Percentiles rank a stretch among this genome's conserved stretches.
Conservation (phyloP, 176 grass and related monocot species). For the Juncus inflexus region DNA sequence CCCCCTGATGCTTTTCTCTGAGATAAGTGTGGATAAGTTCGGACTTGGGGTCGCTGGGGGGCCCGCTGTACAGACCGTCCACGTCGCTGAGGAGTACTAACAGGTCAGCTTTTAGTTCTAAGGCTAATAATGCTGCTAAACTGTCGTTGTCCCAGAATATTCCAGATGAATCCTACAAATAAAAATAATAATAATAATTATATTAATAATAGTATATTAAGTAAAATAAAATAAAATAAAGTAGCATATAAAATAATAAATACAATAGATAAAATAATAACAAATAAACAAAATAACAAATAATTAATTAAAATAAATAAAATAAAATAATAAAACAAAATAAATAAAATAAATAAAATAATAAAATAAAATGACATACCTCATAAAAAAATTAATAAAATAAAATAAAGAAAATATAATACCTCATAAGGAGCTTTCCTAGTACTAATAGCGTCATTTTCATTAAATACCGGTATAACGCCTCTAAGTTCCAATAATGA, state of each 20-base stretch:
- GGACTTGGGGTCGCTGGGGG: slow-evolving; percentile 73
- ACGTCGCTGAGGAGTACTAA: slow-evolving; percentile 94
- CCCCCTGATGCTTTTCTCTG: slow-evolving; percentile 76
- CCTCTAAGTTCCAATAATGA: slow-evolving; percentile 59
- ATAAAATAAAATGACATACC: background rate
- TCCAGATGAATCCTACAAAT: slow-evolving; percentile 85
- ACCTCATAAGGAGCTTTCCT: slow-evolving; percentile 99
- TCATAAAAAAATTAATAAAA: background rate
- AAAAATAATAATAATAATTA: slow-evolving; percentile 9
- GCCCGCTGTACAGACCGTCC: slow-evolving; percentile 89
- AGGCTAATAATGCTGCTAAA: slow-evolving; percentile 84
- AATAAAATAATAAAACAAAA: background rate
- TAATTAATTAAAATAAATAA: background rate
- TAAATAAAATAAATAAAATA: background rate
- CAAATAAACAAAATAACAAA: too few relatives aligned
- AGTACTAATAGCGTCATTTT: slow-evolving; percentile 97
- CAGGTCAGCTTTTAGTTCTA: slow-evolving; percentile 87
- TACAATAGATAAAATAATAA: background rate
- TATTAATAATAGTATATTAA: background rate
- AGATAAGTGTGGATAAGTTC: slow-evolving; percentile 87
- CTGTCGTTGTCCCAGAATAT: slow-evolving; percentile 99
- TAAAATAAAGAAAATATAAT: slow-evolving; percentile 17
- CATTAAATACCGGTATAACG: slow-evolving; percentile 95
- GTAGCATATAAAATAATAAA: slow-evolving; percentile 8
- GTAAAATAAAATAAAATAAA: background rate